Base-by-base conservation (phyloP, 2,329 filamentous ascomycete genomes). In the Hymenoscyphus fructigenus region DNA sequence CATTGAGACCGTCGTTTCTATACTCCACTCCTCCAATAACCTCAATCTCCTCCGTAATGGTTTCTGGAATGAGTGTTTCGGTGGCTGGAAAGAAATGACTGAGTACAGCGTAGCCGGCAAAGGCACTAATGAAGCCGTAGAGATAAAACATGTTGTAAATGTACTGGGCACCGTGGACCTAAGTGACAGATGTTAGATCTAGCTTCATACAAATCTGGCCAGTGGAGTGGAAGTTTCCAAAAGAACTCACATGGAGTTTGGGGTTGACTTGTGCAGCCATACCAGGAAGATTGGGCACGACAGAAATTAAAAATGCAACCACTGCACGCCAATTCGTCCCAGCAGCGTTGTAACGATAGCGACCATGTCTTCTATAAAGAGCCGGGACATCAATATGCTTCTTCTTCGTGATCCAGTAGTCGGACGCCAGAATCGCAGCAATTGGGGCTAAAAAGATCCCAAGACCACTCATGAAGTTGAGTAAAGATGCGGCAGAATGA, bases 391-490 rank as follows among this genome's bases (percentile, higher is more conserved):
- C 76, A 55, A 79, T 69, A 15, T 70, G 74, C 1, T 69, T 67
- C 28, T 70, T 70, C 53, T 77, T 76, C 1, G 76, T 62, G 41
- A 79, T 47, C 69, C 70, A 73, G 50, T 69, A 76, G 75, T 73
- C 77, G 5, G 73, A 71, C 17, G 73, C 75, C 67, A 78, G 75
- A 56, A 79, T 72, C 9, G 76, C 77, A 14, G 76, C 76, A 64
- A 78, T 73, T 7, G 76, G 77, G 0, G 76, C 76, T 4, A 78
- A 68, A 69, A 78, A 78, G 26, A 78, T 76, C n/a, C 73, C 73
- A 17, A 75, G 70, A 34, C 74, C 74, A n/a, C 70, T 68, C 72
- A 76, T 75, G 63, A 76, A 75, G 17, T 69, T 73, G 7, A 76
- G 69, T 36, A 76, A 71, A 44, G 71, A 74, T 55, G 69, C 68